Percentiles rank a stretch among this genome's conserved stretches.
These are phyloP conservation scores for Clausena lansium DNA, from an alignment of 345 rosid genomes.

Conservation along the genomic window DNA sequence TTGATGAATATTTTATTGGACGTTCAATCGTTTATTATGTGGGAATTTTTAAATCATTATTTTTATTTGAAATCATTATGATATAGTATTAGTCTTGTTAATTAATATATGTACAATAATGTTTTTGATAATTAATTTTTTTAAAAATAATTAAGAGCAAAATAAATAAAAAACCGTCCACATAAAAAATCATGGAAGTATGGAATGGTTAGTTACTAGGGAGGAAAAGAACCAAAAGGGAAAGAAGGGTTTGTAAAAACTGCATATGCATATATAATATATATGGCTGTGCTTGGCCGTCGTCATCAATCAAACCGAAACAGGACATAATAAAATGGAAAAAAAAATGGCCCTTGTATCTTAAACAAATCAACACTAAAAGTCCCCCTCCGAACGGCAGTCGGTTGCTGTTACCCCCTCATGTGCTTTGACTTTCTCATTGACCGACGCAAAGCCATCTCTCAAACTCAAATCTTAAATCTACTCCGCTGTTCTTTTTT, in stretches of 20 bases:
- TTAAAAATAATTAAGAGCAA: no score
- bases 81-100: no score
- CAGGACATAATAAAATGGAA: not conserved
- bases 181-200: no score
- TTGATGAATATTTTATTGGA: no score
- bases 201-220: no score
- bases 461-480: not conserved
- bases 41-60: no score
- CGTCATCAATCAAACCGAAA: conserved; percentile 14
- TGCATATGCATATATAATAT: not conserved
- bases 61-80: no score
- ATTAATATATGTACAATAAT: no score
- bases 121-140: no score
- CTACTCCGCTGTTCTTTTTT: not conserved
- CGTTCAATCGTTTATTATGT: no score
- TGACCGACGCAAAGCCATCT: not conserved
- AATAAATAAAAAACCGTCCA: no score
- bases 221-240: no score
- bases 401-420: not conserved
- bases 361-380: not conserved
- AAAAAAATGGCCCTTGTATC: not conserved
- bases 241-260: not conserved
- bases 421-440: not conserved
- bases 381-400: not conserved
- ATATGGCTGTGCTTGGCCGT: conserved; percentile 35